A percentile compares a stretch with the other conserved stretches of the same genome.
Evolutionary conservation across 1,284 basidiomycete species (phyloP).

Genomic region (Boletus mariae): DNA sequence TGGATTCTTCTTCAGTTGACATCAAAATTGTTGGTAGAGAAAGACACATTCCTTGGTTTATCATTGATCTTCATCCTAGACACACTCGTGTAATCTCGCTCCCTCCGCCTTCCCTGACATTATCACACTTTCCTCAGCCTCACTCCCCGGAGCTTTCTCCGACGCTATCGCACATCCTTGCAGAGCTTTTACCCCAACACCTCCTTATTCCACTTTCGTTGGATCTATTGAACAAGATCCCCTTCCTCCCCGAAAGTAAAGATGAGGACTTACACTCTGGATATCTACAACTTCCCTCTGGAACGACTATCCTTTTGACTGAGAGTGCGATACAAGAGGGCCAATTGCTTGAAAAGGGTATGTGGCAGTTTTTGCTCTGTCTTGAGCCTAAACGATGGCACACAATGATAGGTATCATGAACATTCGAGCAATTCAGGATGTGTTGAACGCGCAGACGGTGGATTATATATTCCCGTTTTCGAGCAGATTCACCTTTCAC

Average conservation of each 20-base stretch:
- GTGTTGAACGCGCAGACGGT: constrained; percentile 67
- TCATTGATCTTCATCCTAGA: constrained; percentile 36
- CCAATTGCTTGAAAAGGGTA: constrained; percentile 58
- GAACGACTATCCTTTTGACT: constrained; percentile 62
- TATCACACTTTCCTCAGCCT: constrained; percentile 58
- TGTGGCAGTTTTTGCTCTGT: constrained; percentile 7
- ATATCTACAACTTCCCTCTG: constrained; percentile 66
- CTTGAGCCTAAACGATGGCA: neutral
- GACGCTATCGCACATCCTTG: constrained; percentile 50
- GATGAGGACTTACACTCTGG: constrained; percentile 76
- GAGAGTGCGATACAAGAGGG: constrained; percentile 69
- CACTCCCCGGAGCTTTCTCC: constrained; percentile 36
- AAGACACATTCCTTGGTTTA: neutral
- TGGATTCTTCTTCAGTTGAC: constrained; percentile 68
- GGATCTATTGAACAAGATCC: constrained; percentile 56
- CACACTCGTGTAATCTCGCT: constrained; percentile 67
- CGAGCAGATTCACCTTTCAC: constrained; percentile 66
- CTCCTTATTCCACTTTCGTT: constrained; percentile 53
- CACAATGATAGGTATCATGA: constrained; percentile 52
- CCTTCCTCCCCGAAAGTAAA: constrained; percentile 64
- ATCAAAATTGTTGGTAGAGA: constrained; percentile 59
- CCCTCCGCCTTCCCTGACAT: constrained; percentile 62
- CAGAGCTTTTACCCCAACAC: constrained; percentile 51
- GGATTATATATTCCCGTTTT: constrained; percentile 78
- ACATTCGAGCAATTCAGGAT: constrained; percentile 67